Evolutionary conservation across 2,329 filamentous ascomycete species (phyloP).

Genomic region (Lecanicillium sp.): DNA sequence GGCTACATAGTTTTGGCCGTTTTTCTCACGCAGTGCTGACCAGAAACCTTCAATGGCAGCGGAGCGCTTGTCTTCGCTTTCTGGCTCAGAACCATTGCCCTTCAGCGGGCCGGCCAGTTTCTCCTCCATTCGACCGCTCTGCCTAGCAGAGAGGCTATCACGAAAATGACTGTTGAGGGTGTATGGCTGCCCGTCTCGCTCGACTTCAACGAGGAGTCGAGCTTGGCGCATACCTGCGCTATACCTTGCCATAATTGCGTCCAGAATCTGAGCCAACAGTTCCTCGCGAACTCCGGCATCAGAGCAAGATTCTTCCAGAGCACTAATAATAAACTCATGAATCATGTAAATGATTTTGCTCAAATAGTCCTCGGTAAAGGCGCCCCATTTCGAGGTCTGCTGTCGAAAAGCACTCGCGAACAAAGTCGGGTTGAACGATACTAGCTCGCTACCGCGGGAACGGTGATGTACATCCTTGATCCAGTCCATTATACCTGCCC

Average conservation of each 20-base stretch:
- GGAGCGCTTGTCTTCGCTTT: constrained; percentile 11
- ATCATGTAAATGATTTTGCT: constrained; percentile 23
- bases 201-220: constrained; percentile 21
- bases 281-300: constrained; percentile 17
- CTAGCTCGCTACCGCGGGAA: constrained; percentile 23
- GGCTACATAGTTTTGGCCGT: constrained; percentile 17
- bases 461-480: constrained; percentile 18
- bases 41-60: constrained; percentile 17
- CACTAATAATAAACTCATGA: constrained; percentile 23
- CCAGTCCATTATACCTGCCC: constrained; percentile 19
- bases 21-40: constrained; percentile 15
- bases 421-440: constrained; percentile 18
- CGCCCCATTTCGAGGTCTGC: constrained; percentile 27
- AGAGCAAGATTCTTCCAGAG: constrained; percentile 18
- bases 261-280: constrained; percentile 20
- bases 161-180: constrained; percentile 25
- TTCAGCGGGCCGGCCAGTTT: constrained; percentile 13
- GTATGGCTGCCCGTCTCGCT: constrained; percentile 24
- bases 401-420: constrained; percentile 21
- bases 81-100: constrained; percentile 11
- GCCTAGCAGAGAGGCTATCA: constrained; percentile 12
- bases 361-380: constrained; percentile 22
- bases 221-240: constrained; percentile 19
- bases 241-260: constrained; percentile 21
- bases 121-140: not conserved